Percentiles rank a stretch among this genome's conserved stretches.
phyloP scores from a whole-genome alignment of 192 early-diverging fungal genomes.

The Bifiguratus adelaidae region DNA sequence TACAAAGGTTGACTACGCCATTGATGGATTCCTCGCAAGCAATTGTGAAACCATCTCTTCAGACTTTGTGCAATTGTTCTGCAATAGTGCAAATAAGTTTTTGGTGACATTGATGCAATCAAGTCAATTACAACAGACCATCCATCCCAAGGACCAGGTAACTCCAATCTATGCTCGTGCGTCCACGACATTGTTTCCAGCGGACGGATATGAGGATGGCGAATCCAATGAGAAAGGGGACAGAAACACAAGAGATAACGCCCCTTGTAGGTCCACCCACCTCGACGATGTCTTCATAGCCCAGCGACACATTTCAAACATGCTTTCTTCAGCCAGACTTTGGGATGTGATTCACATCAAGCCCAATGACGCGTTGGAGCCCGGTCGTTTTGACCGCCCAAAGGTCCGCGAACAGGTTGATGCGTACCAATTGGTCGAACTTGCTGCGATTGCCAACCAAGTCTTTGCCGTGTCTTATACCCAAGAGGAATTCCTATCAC shows the following conservation, averaged over 20 bases:
- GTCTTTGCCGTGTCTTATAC: constrained; percentile 64
- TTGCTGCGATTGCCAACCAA: constrained; percentile 43
- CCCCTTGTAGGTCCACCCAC: no score
- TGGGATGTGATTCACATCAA: constrained; percentile 82
- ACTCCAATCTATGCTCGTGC: no score
- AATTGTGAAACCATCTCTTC: constrained; percentile 62
- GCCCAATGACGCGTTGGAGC: constrained; percentile 45
- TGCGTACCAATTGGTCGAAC: constrained; percentile 56
- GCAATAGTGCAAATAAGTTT: constrained; percentile 62
- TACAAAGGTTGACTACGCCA: constrained; percentile 65
- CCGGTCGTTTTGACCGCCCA: constrained; percentile 41
- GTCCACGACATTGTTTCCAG: no score
- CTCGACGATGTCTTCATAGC: constrained; percentile 31
- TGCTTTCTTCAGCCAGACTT: no score
- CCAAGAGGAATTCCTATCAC: constrained; percentile 60
- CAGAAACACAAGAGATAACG: no score
- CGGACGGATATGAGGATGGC: no score
- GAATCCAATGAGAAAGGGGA: no score
- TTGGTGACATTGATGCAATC: constrained; percentile 64
- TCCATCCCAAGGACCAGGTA: constrained; percentile 67
- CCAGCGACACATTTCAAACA: no score
- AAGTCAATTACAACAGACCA: constrained; percentile 58
- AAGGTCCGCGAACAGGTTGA: constrained; percentile 60
- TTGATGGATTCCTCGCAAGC: constrained; percentile 65
- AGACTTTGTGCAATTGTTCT: constrained; percentile 80